Evolutionary conservation across 2,329 filamentous ascomycete species (phyloP), one percentile per base, ranked within the genome.

Genomic region (Daldinia sp.): DNA sequence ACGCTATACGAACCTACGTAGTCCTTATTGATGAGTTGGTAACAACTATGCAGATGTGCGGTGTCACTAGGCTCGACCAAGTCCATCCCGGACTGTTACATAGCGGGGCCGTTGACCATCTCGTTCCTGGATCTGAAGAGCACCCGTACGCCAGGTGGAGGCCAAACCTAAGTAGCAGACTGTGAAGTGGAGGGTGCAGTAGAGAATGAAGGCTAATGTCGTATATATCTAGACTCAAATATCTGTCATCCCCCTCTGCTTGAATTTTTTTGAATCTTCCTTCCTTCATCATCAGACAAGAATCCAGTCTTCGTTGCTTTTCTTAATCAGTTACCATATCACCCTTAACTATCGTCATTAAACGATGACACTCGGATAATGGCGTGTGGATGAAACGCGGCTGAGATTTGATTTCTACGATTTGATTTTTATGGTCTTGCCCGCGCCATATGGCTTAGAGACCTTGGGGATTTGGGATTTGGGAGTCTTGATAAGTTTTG

Each of bases 1-100:
- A 35, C n/a, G 23, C 11, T 35, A 50, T 70, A 32, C 70, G 23
- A 29, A 7, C 6, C 25, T 0, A 29, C 9, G 9, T 34, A 83
- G 81, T 84, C 15, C 66, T 87, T 13, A 79, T 79, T 53, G 87
- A 90, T 62, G 88, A 91, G 72, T 74, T 90, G 3, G 83, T 87
- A 67, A 88, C 85, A 1, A 86, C 87, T 1, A 90, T 90, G 88
- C 82, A 84, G 23, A 81, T 90, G 73, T 84, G 88, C 59, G 88
- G 88, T 1, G 80, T 90, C 30, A 89, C 85, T 1, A 81, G 84
- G 63, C 75, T 90, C 8, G 80, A 84, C 54, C 81, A 89, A 71
- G 80, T 87, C 4, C 83, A 88, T 66, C 86, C 87, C 0, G 86
- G 87, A 0, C 77, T 89, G 72, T 74, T 90, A 21, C 88, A 89